These are phyloP conservation scores for Nannizzia gypsea DNA, from an alignment of 2,329 filamentous ascomycete genomes.

Conservation along the genomic window DNA sequence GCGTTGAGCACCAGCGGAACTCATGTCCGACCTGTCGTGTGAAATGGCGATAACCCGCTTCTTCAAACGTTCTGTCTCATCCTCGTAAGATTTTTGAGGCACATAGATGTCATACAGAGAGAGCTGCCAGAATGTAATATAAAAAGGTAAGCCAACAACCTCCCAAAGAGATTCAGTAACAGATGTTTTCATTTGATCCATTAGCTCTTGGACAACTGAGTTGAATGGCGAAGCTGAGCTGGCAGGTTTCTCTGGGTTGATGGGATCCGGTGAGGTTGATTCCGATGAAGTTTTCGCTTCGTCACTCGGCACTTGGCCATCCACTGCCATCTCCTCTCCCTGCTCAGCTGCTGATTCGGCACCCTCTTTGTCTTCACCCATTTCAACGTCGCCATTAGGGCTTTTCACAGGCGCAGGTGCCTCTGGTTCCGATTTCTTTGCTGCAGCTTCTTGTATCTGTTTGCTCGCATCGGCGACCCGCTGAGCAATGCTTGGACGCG, in stretches of 20 bases:
- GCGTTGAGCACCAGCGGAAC: slow-evolving; percentile 50
- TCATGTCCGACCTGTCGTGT: slow-evolving; percentile 62
- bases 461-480: slow-evolving; percentile 41
- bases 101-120: slow-evolving; percentile 70
- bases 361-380: slow-evolving; percentile 22
- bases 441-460: slow-evolving; percentile 18
- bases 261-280: slow-evolving; percentile 18
- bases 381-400: slow-evolving; percentile 20
- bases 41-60: slow-evolving; percentile 55
- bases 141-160: slow-evolving; percentile 67
- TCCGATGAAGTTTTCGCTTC: slow-evolving; percentile 9
- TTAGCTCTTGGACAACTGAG: slow-evolving; percentile 61
- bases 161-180: slow-evolving; percentile 54
- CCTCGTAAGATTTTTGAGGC: slow-evolving; percentile 64
- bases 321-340: slow-evolving; percentile 10
- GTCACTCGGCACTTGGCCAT: slow-evolving; percentile 12
- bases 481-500: slow-evolving; percentile 59
- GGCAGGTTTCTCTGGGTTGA: slow-evolving; percentile 34
- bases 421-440: slow-evolving; percentile 21
- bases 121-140: slow-evolving; percentile 83
- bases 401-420: slow-evolving; percentile 19
- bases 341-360: slow-evolving; percentile 14
- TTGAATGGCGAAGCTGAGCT: slow-evolving; percentile 36
- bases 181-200: slow-evolving; percentile 52
- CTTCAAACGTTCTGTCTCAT: slow-evolving; percentile 58